A percentile compares a stretch with the other conserved stretches of the same genome.
phyloP scores from a whole-genome alignment of 805 yeast genomes.

The Lipomyces mesembrius region DNA sequence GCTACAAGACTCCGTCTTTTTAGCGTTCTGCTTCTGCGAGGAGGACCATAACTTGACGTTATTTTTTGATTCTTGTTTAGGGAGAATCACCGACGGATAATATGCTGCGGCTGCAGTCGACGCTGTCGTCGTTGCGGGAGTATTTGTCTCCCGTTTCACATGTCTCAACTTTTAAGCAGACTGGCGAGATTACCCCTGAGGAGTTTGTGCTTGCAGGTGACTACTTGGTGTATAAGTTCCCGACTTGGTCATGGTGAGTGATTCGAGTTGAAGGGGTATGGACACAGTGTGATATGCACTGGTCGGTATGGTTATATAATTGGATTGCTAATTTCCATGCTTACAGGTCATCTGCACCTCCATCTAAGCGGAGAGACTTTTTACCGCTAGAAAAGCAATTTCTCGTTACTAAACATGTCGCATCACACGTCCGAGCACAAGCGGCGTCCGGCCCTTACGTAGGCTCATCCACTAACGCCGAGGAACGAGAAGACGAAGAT shows the following conservation, averaged over 20 bases:
- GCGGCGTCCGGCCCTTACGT: constrained; percentile 27
- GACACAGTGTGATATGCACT: neutral
- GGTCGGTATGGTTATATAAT: neutral
- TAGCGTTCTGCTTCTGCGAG: neutral
- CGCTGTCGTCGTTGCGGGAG: constrained; percentile 82
- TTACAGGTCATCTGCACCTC: constrained; percentile 56
- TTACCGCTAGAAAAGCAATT: constrained; percentile 87
- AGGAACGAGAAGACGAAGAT: constrained; percentile 47
- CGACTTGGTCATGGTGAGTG: constrained; percentile 89
- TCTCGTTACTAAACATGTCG: constrained; percentile 86
- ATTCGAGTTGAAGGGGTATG: neutral
- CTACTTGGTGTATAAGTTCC: constrained; percentile 85
- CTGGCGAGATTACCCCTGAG: constrained; percentile 95
- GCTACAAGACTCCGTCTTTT: neutral
- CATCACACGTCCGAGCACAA: constrained; percentile 74
- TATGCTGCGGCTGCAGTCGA: constrained; percentile 64
- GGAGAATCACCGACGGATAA: neutral
- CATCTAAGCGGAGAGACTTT: constrained; percentile 62
- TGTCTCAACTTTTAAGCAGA: constrained; percentile 77
- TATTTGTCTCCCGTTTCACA: constrained; percentile 89
- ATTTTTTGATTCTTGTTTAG: neutral
- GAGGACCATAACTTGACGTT: neutral
- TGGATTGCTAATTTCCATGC: constrained; percentile 3
- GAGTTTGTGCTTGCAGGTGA: constrained; percentile 96
- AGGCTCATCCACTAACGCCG: constrained; percentile 25